Percentiles rank a stretch among this genome's conserved stretches.
Evolutionary conservation across 257 asterid genomes (phyloP).

Genomic region (Verbascum thapsus): DNA sequence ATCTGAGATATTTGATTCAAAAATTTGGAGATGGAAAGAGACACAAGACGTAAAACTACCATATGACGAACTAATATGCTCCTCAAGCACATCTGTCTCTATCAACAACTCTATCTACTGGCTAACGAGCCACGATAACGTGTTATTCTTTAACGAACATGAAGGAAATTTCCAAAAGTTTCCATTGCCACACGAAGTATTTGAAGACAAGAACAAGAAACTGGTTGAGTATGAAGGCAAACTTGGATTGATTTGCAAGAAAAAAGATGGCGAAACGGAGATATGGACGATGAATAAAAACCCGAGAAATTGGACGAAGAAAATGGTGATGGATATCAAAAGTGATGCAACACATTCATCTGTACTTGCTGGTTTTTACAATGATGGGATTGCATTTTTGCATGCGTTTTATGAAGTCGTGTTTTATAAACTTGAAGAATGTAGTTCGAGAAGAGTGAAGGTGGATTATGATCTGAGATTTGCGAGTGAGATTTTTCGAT

Average conservation of each 20-base stretch:
- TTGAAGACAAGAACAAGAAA: neutral
- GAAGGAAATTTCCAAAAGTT: slow-evolving; percentile 1
- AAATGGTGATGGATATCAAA: neutral
- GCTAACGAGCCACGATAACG: slow-evolving; percentile 15
- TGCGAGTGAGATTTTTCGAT: slow-evolving; percentile 5
- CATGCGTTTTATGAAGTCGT: neutral
- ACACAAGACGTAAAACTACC: neutral
- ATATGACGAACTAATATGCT: neutral
- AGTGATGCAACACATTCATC: neutral
- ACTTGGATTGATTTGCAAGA: slow-evolving; percentile 15
- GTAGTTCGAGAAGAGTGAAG: neutral
- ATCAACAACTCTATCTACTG: slow-evolving; percentile 8
- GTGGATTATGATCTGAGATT: too few species aligned
- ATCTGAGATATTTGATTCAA: slow-evolving; percentile 28
- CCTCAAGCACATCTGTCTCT: neutral
- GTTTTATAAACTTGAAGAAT: neutral
- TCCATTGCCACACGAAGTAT: neutral
- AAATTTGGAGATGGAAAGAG: slow-evolving; percentile 29
- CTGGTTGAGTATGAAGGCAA: slow-evolving; percentile 24
- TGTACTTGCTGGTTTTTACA: slow-evolving; percentile 19
- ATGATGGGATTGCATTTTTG: neutral
- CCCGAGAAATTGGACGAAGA: slow-evolving; percentile 1
- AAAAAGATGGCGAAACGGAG: neutral
- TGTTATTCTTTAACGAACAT: neutral
- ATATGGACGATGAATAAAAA: neutral